Conservation (phyloP, 2,329 filamentous ascomycete genomes). For the Nemania abortiva region DNA sequence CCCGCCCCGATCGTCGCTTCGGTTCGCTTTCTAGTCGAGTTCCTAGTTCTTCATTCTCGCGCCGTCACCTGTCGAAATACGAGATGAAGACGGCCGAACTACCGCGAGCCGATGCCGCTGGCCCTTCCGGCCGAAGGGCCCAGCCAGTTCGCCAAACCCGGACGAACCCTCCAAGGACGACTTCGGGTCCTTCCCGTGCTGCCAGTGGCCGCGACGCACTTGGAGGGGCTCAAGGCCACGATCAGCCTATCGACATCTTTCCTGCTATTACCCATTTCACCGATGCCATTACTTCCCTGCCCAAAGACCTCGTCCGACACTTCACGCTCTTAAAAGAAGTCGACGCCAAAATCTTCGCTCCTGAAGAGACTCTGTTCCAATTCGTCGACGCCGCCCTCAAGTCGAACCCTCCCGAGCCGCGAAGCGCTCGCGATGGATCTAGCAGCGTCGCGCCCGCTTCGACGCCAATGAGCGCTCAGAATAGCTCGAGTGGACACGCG, state of each 20-base stretch:
- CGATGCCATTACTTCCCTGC: constrained; percentile 90
- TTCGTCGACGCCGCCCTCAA: constrained; percentile 75
- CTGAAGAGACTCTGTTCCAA: constrained; percentile 84
- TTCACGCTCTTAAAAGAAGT: constrained; percentile 97
- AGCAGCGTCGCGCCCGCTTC: constrained; percentile 58
- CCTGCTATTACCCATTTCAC: constrained; percentile 81
- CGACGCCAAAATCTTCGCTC: constrained; percentile 93
- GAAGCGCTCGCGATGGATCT: constrained; percentile 59
- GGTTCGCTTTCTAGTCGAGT: constrained; percentile 19
- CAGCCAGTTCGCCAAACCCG: constrained; percentile 75
- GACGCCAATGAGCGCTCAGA: constrained; percentile 63
- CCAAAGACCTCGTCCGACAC: constrained; percentile 94
- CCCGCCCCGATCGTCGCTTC: constrained; percentile 18
- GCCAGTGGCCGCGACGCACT: constrained; percentile 60
- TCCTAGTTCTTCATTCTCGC: constrained; percentile 19
- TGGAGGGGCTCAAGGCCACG: constrained; percentile 58
- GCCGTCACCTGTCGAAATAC: constrained; percentile 24
- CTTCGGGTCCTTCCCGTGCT: constrained; percentile 60
- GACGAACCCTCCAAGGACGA: constrained; percentile 71
- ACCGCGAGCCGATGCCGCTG: constrained; percentile 54
- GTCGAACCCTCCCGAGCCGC: constrained; percentile 61
- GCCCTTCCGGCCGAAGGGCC: constrained; percentile 66
- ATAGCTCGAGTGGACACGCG: constrained; percentile 59
- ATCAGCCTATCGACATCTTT: constrained; percentile 75
- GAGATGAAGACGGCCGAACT: constrained; percentile 69